Evolutionary conservation across 2,329 filamentous ascomycete genomes (phyloP).

Genomic region (Colletotrichum lupini): DNA sequence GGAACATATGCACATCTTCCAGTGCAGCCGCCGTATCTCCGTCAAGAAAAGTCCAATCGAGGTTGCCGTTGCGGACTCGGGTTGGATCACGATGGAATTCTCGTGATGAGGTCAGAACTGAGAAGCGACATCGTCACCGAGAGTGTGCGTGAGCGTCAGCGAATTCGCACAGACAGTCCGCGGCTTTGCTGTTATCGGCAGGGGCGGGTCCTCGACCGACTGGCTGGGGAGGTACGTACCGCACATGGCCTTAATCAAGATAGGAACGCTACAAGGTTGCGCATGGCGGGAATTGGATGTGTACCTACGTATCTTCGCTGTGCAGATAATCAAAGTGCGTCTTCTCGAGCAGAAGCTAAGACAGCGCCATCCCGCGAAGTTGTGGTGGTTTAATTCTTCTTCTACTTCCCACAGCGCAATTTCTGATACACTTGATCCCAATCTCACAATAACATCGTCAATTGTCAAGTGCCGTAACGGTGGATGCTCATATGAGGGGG

Average conservation of each 20-base stretch:
- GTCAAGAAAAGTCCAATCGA: not conserved
- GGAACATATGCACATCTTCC: slow-evolving; percentile 23
- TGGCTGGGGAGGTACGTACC: slow-evolving; percentile 19
- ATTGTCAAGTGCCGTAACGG: not conserved
- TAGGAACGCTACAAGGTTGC: not conserved
- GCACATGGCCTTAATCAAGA: not conserved
- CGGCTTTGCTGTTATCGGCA: slow-evolving; percentile 24
- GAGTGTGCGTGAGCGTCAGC: not conserved
- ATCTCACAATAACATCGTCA: not conserved
- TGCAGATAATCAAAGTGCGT: not conserved
- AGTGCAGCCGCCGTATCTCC: slow-evolving; percentile 5
- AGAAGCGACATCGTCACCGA: not conserved
- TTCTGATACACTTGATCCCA: not conserved
- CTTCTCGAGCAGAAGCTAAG: slow-evolving; percentile 9
- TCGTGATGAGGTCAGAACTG: not conserved
- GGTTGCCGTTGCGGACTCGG: not conserved
- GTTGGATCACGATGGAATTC: not conserved
- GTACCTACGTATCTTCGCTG: not conserved
- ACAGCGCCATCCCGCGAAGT: slow-evolving; percentile 12
- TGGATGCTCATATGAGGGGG: slow-evolving; percentile 5
- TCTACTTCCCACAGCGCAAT: not conserved
- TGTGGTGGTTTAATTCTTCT: not conserved
- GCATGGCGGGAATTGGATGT: not conserved
- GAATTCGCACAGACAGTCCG: slow-evolving; percentile 4
- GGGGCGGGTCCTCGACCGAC: slow-evolving; percentile 9